Evolutionary conservation across 2,329 filamentous ascomycete genomes (phyloP).

Genomic region (Aspergillus ibericus): DNA sequence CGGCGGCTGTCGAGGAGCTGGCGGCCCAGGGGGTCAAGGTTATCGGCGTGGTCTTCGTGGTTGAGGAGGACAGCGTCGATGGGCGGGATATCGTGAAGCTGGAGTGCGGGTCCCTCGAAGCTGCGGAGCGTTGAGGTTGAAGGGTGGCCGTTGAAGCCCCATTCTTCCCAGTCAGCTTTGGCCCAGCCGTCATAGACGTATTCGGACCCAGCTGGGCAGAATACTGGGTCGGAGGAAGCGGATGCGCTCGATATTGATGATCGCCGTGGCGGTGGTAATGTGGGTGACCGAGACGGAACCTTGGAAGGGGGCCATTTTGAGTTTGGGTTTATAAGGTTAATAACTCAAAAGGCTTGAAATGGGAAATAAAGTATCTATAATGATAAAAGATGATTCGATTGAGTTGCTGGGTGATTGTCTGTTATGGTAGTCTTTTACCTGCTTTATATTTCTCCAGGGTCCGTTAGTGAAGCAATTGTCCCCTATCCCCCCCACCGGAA

Average conservation of each 20-base stretch:
- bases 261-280: neutral
- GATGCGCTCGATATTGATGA: conserved; percentile 20
- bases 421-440: too few species aligned
- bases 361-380: too few species aligned
- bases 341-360: too few species aligned
- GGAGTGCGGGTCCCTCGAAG: conserved; percentile 37
- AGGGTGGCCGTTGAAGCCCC: neutral
- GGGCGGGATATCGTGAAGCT: conserved; percentile 41
- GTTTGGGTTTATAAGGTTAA: neutral
- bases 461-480: too few species aligned
- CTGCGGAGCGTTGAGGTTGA: conserved; percentile 25
- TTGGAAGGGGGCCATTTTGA: conserved; percentile 10
- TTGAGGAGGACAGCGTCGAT: conserved; percentile 53
- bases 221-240: conserved; percentile 50
- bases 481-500: too few species aligned
- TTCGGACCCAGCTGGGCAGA: conserved; percentile 41
- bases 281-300: conserved; percentile 5
- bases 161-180: neutral
- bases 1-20: conserved; percentile 47
- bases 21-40: conserved; percentile 50
- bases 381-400: too few species aligned
- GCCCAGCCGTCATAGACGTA: conserved; percentile 24
- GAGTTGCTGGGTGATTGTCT: too few species aligned
- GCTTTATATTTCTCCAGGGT: too few species aligned
- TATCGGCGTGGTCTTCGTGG: conserved; percentile 54